A percentile compares a stretch with the other conserved stretches of the same genome.
phyloP scores from a whole-genome alignment of 2,329 filamentous ascomycete species.

The Shiraia bambusicola region DNA sequence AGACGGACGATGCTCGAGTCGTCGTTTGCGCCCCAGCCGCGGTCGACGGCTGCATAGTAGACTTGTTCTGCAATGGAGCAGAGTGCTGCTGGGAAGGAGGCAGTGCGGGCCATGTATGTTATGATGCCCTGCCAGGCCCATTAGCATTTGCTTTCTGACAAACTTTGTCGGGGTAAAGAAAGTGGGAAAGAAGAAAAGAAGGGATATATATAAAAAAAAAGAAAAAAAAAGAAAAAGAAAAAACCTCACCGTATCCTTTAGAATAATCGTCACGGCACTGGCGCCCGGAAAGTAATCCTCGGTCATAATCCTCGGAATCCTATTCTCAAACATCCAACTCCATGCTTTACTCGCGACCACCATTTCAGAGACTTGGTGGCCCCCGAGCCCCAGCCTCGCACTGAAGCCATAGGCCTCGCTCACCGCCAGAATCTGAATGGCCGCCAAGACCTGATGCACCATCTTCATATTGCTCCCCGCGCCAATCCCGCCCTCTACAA shows the following conservation, averaged over 20 bases:
- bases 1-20: constrained; percentile 59
- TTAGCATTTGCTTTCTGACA: neutral
- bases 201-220: neutral
- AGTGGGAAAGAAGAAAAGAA: no score
- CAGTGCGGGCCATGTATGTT: constrained; percentile 62
- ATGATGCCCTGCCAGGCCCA: constrained; percentile 58
- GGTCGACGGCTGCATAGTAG: constrained; percentile 61
- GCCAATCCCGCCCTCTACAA: constrained; percentile 55
- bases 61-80: constrained; percentile 65
- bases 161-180: neutral
- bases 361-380: constrained; percentile 51
- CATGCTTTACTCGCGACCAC: constrained; percentile 50
- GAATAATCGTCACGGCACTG: constrained; percentile 50
- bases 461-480: constrained; percentile 60
- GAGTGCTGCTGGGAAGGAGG: constrained; percentile 62
- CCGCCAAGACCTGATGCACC: constrained; percentile 60
- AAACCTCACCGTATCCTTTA: constrained; percentile 47
- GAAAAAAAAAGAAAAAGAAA: neutral
- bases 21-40: constrained; percentile 58
- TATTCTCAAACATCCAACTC: constrained; percentile 60
- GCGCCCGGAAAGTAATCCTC: constrained; percentile 52
- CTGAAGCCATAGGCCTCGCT: constrained; percentile 61
- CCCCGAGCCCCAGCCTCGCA: constrained; percentile 55
- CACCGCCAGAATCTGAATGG: constrained; percentile 58
- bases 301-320: constrained; percentile 56